Evolutionary conservation across 169 alveolate species (phyloP).

Genomic region (Ichthyophthirius multifiliis): DNA sequence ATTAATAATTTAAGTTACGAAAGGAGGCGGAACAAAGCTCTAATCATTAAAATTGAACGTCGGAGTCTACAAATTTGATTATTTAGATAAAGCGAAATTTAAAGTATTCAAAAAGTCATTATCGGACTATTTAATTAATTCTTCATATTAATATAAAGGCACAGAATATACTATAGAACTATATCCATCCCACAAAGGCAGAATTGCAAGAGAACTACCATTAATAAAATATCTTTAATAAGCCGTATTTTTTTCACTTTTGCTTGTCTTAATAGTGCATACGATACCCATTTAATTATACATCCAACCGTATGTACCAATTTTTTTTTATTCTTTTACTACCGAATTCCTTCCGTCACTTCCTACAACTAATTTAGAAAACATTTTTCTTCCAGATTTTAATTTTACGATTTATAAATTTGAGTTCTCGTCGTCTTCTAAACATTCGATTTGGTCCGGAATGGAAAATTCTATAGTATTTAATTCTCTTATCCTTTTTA

Average conservation of each 20-base stretch:
- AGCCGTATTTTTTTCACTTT: conserved; percentile 33
- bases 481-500: conserved; percentile 6
- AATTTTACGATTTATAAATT: conserved; percentile 14
- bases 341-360: conserved; percentile 62
- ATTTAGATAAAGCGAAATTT: neutral
- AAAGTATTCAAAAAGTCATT: conserved; percentile 3
- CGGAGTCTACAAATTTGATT: neutral
- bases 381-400: conserved; percentile 33
- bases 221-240: conserved; percentile 44
- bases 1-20: conserved; percentile 15
- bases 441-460: conserved; percentile 4
- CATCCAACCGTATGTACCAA: conserved; percentile 44
- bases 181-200: conserved; percentile 60
- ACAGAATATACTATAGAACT: conserved; percentile 56
- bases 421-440: neutral
- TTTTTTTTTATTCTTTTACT: conserved; percentile 41
- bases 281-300: conserved; percentile 59
- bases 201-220: conserved; percentile 58
- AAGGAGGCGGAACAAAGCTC: neutral
- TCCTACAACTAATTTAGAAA: conserved; percentile 50
- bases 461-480: conserved; percentile 9
- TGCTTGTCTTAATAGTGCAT: conserved; percentile 38
- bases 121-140: conserved; percentile 34
- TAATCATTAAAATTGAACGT: neutral
- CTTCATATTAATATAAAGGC: conserved; percentile 29